Evolutionary conservation across 805 yeast genomes (phyloP).

Genomic region (Lipomyces kockii): DNA sequence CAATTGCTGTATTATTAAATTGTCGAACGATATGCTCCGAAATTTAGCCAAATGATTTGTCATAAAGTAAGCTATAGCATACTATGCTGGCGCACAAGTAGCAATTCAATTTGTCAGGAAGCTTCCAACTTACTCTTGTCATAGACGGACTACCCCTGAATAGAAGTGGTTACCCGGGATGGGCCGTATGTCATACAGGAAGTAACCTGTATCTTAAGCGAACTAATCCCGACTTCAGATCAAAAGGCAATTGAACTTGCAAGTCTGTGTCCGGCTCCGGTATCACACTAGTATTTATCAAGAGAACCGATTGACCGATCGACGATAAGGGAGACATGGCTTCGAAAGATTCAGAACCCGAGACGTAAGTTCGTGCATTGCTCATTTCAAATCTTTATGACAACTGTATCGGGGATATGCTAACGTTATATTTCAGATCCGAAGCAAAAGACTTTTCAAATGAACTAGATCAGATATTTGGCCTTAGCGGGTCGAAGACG

Average conservation of each 20-base stretch:
- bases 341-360: neutral
- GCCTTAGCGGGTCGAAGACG: slow-evolving; percentile 14
- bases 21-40: too few relatives aligned
- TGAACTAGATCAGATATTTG: slow-evolving; percentile 23
- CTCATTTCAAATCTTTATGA: neutral
- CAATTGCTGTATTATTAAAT: too few relatives aligned
- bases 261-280: neutral
- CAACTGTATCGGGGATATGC: neutral
- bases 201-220: too few relatives aligned
- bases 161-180: neutral
- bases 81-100: too few relatives aligned
- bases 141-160: neutral
- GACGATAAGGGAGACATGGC: neutral
- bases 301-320: neutral
- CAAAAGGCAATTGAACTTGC: neutral
- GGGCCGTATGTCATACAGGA: too few relatives aligned
- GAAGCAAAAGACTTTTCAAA: slow-evolving; percentile 19
- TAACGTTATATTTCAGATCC: slow-evolving; percentile 10
- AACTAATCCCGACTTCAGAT: neutral
- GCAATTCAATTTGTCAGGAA: too few relatives aligned
- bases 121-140: too few relatives aligned
- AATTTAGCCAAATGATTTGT: too few relatives aligned
- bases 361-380: neutral
- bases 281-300: neutral
- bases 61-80: too few relatives aligned